Conservation (phyloP, 1,139 yeast species). For the Saccharomycopsis hybrid region DNA sequence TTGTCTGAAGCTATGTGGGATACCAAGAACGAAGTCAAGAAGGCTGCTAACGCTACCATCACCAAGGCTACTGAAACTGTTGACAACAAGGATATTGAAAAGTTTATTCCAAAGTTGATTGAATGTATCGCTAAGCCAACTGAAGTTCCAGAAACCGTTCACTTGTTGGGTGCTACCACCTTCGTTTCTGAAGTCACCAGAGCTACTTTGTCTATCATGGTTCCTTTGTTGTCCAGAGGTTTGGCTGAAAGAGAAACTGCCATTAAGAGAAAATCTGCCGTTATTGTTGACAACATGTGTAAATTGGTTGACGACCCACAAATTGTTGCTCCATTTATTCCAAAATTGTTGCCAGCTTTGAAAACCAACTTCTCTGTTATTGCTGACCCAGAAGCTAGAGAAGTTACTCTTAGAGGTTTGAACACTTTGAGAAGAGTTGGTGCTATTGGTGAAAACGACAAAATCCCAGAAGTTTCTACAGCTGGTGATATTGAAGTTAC, state of each 20-base stretch:
- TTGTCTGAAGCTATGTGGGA: slow-evolving; percentile 99
- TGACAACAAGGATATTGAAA: slow-evolving; percentile 98
- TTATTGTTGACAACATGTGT: slow-evolving; percentile 99
- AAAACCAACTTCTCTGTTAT: slow-evolving; percentile 89
- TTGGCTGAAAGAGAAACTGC: slow-evolving; percentile 99
- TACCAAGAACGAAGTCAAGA: slow-evolving; percentile 97
- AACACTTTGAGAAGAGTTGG: slow-evolving; percentile 98
- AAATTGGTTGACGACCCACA: slow-evolving; percentile 99
- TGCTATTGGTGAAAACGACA: slow-evolving; percentile 74
- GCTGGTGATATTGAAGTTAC: slow-evolving; percentile 40
- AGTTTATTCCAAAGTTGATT: slow-evolving; percentile 96
- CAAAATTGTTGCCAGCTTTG: slow-evolving; percentile 91
- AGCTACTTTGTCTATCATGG: slow-evolving; percentile 99
- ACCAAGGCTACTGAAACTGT: slow-evolving; percentile 95
- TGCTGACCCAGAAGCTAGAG: slow-evolving; percentile 99
- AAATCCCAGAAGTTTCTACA: slow-evolving; percentile 2
- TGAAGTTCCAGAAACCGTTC: slow-evolving; percentile 98
- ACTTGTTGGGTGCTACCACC: slow-evolving; percentile 98
- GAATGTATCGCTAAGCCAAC: slow-evolving; percentile 95
- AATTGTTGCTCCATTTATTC: slow-evolving; percentile 98
- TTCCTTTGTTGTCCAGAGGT: slow-evolving; percentile 98
- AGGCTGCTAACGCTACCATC: slow-evolving; percentile 92
- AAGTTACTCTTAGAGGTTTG: slow-evolving; percentile 94
- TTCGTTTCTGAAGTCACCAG: slow-evolving; percentile 99
- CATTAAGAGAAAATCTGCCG: slow-evolving; percentile 99